Conservation (phyloP, 2,329 filamentous ascomycete species). For the Zymoseptoria pseudotritici region DNA sequence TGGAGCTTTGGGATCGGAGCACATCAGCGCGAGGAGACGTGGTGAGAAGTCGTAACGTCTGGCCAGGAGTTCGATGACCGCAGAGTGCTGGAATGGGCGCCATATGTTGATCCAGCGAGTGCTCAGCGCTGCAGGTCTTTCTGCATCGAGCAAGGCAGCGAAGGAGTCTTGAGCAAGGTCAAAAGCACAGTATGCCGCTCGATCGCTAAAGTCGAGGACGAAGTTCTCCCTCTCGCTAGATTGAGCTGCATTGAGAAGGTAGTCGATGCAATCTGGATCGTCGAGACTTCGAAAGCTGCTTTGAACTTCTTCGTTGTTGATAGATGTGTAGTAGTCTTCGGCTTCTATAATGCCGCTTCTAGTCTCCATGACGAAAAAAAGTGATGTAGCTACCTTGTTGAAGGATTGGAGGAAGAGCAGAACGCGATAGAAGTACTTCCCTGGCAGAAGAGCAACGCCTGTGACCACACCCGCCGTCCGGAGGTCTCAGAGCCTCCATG, state of each 20-base stretch:
- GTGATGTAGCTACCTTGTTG: not conserved
- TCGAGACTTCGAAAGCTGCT: constrained; percentile 49
- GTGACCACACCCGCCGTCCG: not conserved
- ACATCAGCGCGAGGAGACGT: constrained; percentile 57
- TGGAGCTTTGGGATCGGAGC: constrained; percentile 44
- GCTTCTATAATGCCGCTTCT: constrained; percentile 4
- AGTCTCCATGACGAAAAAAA: not conserved
- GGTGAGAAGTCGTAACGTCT: constrained; percentile 61
- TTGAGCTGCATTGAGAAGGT: constrained; percentile 37
- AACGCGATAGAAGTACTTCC: not conserved
- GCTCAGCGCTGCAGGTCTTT: constrained; percentile 43
- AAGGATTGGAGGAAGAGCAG: not conserved
- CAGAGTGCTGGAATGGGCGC: constrained; percentile 54
- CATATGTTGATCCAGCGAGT: constrained; percentile 74
- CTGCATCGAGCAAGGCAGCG: constrained; percentile 30
- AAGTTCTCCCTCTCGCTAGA: constrained; percentile 48
- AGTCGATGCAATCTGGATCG: constrained; percentile 38
- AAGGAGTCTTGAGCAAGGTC: constrained; percentile 44
- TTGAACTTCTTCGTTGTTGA: constrained; percentile 13
- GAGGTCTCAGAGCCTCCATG: not conserved
- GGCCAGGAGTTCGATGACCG: constrained; percentile 51
- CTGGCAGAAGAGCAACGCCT: not conserved
- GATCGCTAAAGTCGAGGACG: constrained; percentile 56
- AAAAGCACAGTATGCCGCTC: constrained; percentile 49
- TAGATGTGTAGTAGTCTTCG: constrained; percentile 14